A percentile compares a stretch with the other conserved stretches of the same genome.
Evolutionary conservation across 2,329 filamentous ascomycete species (phyloP).

Genomic region (Fusarium sp.): DNA sequence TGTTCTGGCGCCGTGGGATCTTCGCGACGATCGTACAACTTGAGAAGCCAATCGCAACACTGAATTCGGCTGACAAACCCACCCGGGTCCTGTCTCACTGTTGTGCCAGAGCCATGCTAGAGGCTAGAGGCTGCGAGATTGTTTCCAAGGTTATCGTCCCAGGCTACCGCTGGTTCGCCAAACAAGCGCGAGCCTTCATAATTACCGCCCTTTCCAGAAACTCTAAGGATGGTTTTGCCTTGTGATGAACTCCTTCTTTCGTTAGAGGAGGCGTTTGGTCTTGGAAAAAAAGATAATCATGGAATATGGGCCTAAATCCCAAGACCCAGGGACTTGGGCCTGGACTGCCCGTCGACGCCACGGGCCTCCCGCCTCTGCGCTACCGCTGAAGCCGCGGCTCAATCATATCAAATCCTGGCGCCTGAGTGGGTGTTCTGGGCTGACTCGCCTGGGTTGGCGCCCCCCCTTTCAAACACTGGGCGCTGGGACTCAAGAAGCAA

Average conservation of each 20-base stretch:
- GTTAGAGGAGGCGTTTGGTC: conserved; percentile 24
- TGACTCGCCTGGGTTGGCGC: conserved; percentile 26
- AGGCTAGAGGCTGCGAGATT: conserved; percentile 18
- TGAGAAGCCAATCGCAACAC: conserved; percentile 52
- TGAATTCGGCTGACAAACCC: conserved; percentile 41
- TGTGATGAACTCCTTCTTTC: conserved; percentile 8
- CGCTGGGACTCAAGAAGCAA: conserved; percentile 27
- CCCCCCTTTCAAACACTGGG: conserved; percentile 16
- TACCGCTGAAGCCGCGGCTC: conserved; percentile 42
- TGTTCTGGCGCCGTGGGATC: conserved; percentile 44
- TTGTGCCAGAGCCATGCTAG: conserved; percentile 12
- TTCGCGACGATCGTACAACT: conserved; percentile 44
- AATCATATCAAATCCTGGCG: conserved; percentile 30
- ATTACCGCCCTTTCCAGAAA: background rate
- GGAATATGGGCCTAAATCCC: conserved; percentile 26
- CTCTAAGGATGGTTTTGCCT: conserved; percentile 4
- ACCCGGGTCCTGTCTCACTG: conserved; percentile 4
- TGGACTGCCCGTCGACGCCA: conserved; percentile 44
- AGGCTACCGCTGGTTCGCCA: conserved; percentile 13
- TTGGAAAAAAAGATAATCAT: conserved; percentile 21
- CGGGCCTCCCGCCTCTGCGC: conserved; percentile 40
- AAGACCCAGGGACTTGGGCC: conserved; percentile 42
- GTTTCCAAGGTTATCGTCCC: conserved; percentile 11
- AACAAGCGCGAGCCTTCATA: conserved; percentile 6
- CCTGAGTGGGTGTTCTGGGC: conserved; percentile 23